A percentile compares a stretch with the other conserved stretches of the same genome.
Conservation (phyloP, 2,329 filamentous ascomycete species). For the Apiospora marii region DNA sequence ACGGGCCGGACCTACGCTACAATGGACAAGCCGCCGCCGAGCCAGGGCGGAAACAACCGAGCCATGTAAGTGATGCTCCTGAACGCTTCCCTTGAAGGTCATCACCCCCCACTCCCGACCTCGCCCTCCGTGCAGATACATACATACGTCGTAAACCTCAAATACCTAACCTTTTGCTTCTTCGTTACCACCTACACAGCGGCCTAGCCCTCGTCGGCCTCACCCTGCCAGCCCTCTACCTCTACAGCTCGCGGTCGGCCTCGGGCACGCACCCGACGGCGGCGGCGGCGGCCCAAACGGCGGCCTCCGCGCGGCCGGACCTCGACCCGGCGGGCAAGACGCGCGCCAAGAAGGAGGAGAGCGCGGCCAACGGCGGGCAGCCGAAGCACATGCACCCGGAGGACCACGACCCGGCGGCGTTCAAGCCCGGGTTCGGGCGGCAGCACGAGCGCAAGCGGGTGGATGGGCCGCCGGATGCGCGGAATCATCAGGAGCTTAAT, state of each 20-base stretch:
- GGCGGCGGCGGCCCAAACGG: neutral
- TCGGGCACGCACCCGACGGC: constrained; percentile 7
- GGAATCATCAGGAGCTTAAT: constrained; percentile 27
- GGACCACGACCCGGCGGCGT: constrained; percentile 25
- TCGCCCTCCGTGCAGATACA: neutral
- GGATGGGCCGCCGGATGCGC: constrained; percentile 27
- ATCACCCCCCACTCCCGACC: neutral
- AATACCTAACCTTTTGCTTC: neutral
- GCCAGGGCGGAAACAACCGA: constrained; percentile 27
- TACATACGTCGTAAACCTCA: no score
- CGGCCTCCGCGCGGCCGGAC: neutral
- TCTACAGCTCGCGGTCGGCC: constrained; percentile 1
- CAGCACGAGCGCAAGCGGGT: constrained; percentile 27
- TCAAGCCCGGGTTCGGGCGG: constrained; percentile 27
- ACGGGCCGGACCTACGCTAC: constrained; percentile 14
- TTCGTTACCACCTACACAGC: neutral
- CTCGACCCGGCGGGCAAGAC: constrained; percentile 22
- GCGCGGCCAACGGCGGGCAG: neutral
- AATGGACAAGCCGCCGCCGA: constrained; percentile 9
- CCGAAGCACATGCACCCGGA: constrained; percentile 26
- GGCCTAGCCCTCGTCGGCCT: constrained; percentile 24
- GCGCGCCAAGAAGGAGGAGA: constrained; percentile 2
- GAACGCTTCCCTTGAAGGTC: neutral
- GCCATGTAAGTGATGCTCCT: constrained; percentile 17
- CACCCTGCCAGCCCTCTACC: constrained; percentile 23